Base-by-base conservation (phyloP, 352 stramenopile genomes). In the Saprolegnia parasitica region DNA sequence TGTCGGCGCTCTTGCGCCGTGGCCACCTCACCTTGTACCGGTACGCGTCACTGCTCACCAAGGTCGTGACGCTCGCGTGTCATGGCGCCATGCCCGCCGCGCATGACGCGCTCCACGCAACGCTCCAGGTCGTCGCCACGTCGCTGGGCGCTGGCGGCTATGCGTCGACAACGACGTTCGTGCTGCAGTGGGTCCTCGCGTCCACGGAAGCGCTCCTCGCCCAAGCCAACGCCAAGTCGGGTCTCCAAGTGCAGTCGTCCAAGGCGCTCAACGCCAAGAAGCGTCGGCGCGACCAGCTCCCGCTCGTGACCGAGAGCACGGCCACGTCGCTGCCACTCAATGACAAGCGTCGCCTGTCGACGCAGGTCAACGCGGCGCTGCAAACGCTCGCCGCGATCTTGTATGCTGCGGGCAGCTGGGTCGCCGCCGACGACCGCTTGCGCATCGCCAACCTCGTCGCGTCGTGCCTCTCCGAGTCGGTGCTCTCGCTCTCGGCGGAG, bases 241-340 rank as follows among this genome's bases (percentile, higher is more conserved):
- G 13, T 3, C 24, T 40, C 4, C 8, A 6, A 10, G 46, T 52
- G 8, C n/a, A 54, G 24, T 15, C 40, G 40, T 16, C 58, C 4
- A 52, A 66, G 13, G 40, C 39, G 23, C 21, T 66, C 26, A 94
- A 92, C 68, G 86, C 81, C 71, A 95, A 95, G 76, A 95, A 95
- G 73, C 84, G 86, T 57, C 92, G 92, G 76, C 86, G 86, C 29
- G 80, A 76, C 23, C 74, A 85, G 24, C 60, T 86, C 13, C 79
- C 83, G 32, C 76, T 83, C 26, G 64, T 54, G 1, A 54, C 35
- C 16, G 70, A 74, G 32, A 29, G 74, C 15, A 74, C 47, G n/a
- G 21, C 76, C 24, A 72, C 68, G 57, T 92, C 88, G 67, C 72
- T 91, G 54, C 87, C 85, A 29, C 61, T 77, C n/a, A 75, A 78